Base-by-base conservation (phyloP, 2,329 filamentous ascomycete species). In the Penicillium aurantiogriseum region DNA sequence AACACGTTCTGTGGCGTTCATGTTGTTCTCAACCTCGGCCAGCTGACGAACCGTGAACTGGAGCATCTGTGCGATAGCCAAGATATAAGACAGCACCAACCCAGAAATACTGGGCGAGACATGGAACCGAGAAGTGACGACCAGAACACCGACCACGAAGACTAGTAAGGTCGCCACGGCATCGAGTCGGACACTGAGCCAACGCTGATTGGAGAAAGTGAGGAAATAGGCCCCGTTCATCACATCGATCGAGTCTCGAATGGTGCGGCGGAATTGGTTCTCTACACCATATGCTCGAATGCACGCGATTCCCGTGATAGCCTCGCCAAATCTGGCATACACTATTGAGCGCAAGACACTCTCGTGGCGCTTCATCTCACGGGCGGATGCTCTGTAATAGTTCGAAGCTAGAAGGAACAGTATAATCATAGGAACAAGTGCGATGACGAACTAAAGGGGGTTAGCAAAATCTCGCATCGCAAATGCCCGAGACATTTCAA, bases 221-320 rank as follows among this genome's bases (percentile, higher is more conserved):
- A 97, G 82, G 73, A 91, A 99, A 75, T 97, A 97, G 0, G 93
- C 93, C 25, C 88, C 85, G 72, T 97, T 88, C 92, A 97, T 97
- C 62, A 91, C 84, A 71, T 99, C 91, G 61, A 97, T 89, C 0
- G 90, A 81, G 1, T 82, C 77, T 49, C 88, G 83, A 45, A 97
- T 82, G 36, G 88, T 86, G 2, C 72, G 71, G 10, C 88, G 83
- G 71, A 97, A 97, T 43, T 87, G 86, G 19, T 87, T 78, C 71
- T 91, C 84, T 4, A 97, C 78, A 0, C 91, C 92, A 65, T 97
- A 97, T 0, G 94, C 93, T 23, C 92, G 86, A 68, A 97, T 97
- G 2, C 87, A 92, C 0, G 93, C 83, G 13, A 89, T 88, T 17
- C 74, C 74, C 42, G 85, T 89, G 51, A 99, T 85, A 0, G 91